phyloP scores from a whole-genome alignment of 352 stramenopile species.

The Pythium plurisporium region DNA sequence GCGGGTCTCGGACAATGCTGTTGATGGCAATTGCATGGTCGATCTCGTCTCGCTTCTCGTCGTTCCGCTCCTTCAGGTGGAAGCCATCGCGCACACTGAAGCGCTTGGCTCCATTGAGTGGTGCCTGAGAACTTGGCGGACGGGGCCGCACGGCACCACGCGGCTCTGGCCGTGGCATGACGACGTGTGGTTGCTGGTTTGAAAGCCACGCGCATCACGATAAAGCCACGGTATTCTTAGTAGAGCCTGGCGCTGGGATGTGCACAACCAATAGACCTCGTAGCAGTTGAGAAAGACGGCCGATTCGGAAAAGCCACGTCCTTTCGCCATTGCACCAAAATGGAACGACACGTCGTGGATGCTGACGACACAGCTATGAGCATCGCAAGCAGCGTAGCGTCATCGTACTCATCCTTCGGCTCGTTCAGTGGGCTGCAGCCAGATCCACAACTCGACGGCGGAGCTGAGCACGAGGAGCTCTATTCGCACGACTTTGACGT shows the following conservation, averaged over 20 bases:
- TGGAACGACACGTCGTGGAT: not conserved
- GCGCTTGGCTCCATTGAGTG: constrained; percentile 22
- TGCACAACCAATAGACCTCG: too few relatives aligned
- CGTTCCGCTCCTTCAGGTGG: constrained; percentile 56
- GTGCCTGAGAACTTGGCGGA: not conserved
- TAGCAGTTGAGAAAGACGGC: too few relatives aligned
- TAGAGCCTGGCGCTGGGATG: not conserved
- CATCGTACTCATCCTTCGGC: not conserved
- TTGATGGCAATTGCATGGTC: constrained; percentile 30
- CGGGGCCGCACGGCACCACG: not conserved
- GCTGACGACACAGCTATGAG: not conserved
- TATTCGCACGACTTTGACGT: constrained; percentile 3
- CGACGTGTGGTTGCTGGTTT: not conserved
- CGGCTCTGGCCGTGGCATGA: not conserved
- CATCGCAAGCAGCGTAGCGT: constrained; percentile 4
- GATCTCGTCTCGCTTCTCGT: constrained; percentile 38
- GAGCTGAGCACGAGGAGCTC: not conserved
- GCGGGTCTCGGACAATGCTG: not conserved
- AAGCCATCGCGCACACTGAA: constrained; percentile 71
- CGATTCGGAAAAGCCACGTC: not conserved
- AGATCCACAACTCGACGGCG: not conserved
- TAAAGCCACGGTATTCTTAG: constrained; percentile 1
- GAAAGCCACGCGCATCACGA: not conserved
- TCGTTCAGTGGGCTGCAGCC: not conserved
- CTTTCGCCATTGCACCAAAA: not conserved